A percentile compares a stretch with the other conserved stretches of the same genome.
Conservation (phyloP, 2,329 filamentous ascomycete genomes). For the Myriosclerotinia duriaeana region DNA sequence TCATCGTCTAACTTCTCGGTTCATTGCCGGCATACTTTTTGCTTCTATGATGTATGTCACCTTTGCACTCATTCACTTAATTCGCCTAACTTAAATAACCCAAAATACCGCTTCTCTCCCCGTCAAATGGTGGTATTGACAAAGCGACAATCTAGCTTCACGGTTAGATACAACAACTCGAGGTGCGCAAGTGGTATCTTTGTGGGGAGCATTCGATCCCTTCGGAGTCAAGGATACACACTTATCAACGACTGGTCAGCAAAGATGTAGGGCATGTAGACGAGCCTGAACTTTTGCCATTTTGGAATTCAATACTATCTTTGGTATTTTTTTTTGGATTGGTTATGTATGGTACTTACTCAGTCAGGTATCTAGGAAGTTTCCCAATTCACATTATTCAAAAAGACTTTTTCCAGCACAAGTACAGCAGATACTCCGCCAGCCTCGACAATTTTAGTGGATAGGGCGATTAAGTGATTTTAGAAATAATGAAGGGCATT, state of each 20-base stretch:
- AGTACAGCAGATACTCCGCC: too few relatives aligned
- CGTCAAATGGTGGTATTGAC: conserved; percentile 17
- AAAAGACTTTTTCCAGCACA: too few relatives aligned
- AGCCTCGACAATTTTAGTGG: background rate
- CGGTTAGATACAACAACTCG: conserved; percentile 12
- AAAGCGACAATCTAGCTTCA: conserved; percentile 7
- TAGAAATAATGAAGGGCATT: background rate
- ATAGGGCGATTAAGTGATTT: too few relatives aligned
- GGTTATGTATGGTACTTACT: too few relatives aligned
- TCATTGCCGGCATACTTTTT: background rate
- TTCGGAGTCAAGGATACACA: conserved; percentile 13
- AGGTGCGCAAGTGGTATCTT: conserved; percentile 11
- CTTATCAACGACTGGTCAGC: background rate
- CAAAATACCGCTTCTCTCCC: background rate
- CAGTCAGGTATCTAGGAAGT: background rate
- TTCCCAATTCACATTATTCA: too few relatives aligned
- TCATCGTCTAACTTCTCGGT: background rate
- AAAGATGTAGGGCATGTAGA: background rate
- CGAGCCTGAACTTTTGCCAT: background rate
- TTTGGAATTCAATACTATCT: background rate
- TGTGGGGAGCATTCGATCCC: conserved; percentile 14
- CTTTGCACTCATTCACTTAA: background rate
- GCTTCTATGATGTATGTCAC: background rate
- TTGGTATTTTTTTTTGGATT: background rate
- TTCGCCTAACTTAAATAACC: background rate